Base-by-base conservation (phyloP, 768 basidiomycete species). In the Candolleomyces eurysporus region DNA sequence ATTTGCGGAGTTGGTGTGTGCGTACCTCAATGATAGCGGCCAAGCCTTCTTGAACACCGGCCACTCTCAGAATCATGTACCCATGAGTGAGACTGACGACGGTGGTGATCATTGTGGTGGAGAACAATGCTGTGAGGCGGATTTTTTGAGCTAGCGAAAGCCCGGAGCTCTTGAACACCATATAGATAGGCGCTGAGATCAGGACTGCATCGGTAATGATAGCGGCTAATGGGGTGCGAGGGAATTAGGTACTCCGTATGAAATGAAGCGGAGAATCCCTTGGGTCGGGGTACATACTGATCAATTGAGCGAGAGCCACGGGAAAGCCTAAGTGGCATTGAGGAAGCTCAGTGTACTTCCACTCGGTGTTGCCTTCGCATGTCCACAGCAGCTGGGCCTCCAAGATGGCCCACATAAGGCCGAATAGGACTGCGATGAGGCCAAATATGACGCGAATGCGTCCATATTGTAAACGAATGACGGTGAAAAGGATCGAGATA, bases 51-150 rank as follows among this genome's bases (percentile, higher is more conserved):
- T 61, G 56, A 4, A 71, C 31, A 2, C 69, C 71, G 13, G 68
- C 68, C 39, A 61, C 60, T 9, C 31, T 61, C 3, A 72, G 63
- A 32, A 80, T 67, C 61, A 73, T 68, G 57, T 72, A 67, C 0
- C 74, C 75, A 39, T 79, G 80, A 11, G 76, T 72, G 13, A 73
- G 67, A 56, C 73, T 76, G 53, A 76, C 69, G 17, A 74, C 67
- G 21, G 73, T 76, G 14, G 75, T 77, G 51, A 76, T 64, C 54
- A 79, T 72, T 26, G 75, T 77, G 16, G 81, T 68, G 7, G 79
- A 79, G 67, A 82, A 81, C 46, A 81, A 75, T 40, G 82, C 65
- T 61, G 79, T 66, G 49, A 78, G 66, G 11, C 75, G 75, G 22
- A 77, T 74, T 8, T 75, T 70, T 17, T 77, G 76, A 0, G 74